These are phyloP conservation scores for Vickermania ingenoplastis DNA, from an alignment of 208 protist genomes.

Conservation along the genomic window DNA sequence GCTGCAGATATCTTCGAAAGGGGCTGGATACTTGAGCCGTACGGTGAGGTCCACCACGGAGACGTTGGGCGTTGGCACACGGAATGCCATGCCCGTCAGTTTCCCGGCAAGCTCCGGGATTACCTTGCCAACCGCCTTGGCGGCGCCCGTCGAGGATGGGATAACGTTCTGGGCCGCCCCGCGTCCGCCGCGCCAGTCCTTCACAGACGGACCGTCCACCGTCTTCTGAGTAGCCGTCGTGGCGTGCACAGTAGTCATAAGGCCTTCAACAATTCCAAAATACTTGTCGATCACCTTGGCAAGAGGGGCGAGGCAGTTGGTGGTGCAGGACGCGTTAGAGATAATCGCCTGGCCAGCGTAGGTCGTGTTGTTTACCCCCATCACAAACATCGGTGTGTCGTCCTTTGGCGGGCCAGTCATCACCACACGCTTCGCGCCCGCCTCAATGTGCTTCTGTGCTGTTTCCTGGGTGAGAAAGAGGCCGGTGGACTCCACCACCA, in stretches of 20 bases:
- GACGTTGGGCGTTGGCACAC: conserved; percentile 97
- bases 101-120: conserved; percentile 87
- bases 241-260: conserved; percentile 99
- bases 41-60: conserved; percentile 98
- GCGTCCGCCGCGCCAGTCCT: conserved; percentile 98
- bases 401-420: conserved; percentile 98
- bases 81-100: conserved; percentile 97
- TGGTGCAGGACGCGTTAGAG: conserved; percentile 99
- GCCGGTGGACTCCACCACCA: conserved; percentile 98
- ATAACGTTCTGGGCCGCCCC: conserved; percentile 97
- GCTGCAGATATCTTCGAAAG: conserved; percentile 95
- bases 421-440: conserved; percentile 97
- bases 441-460: conserved; percentile 90
- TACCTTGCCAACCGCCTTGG: conserved; percentile 97
- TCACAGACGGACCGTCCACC: conserved; percentile 96
- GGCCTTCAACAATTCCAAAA: conserved; percentile 15
- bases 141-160: conserved; percentile 97
- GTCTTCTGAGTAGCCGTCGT: conserved; percentile 98
- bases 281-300: conserved; percentile 96
- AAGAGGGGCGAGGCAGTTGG: conserved; percentile 99
- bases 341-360: conserved; percentile 90
- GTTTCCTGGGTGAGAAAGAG: conserved; percentile 93
- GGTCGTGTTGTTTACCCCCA: conserved; percentile 97
- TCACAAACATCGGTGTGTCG: conserved; percentile 96
- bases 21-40: conserved; percentile 83